phyloP scores from a whole-genome alignment of 192 early-diverging fungal genomes.

The Backusella australiensis region DNA sequence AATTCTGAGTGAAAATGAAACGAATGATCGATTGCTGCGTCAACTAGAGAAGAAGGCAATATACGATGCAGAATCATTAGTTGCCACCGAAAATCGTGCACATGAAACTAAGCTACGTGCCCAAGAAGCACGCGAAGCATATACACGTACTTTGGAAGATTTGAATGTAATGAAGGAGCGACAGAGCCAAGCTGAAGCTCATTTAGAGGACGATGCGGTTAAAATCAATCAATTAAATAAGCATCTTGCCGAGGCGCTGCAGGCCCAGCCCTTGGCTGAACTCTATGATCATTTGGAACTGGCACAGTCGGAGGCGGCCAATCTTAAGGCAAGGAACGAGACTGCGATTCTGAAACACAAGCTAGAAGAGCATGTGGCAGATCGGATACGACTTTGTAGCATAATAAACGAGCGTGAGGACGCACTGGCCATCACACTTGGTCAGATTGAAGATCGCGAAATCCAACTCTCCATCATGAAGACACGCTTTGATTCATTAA shows the following conservation, averaged over 20 bases:
- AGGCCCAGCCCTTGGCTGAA: constrained; percentile 35
- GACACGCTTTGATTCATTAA: neutral
- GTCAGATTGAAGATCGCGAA: constrained; percentile 45
- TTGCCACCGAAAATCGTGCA: constrained; percentile 41
- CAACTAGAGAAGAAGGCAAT: constrained; percentile 46
- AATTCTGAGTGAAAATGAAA: constrained; percentile 43
- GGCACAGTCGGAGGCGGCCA: constrained; percentile 48
- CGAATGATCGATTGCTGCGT: constrained; percentile 30
- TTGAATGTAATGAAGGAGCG: constrained; percentile 42
- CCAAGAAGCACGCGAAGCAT: constrained; percentile 49
- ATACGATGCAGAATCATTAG: constrained; percentile 37
- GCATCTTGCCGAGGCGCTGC: constrained; percentile 19
- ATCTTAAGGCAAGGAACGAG: constrained; percentile 46
- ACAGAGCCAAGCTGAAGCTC: constrained; percentile 38
- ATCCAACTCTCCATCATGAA: constrained; percentile 45
- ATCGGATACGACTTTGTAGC: constrained; percentile 34
- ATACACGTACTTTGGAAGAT: constrained; percentile 44
- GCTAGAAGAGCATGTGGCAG: constrained; percentile 40
- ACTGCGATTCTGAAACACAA: constrained; percentile 39
- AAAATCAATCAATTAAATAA: constrained; percentile 16
- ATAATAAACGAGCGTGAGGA: constrained; percentile 43
- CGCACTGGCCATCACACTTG: constrained; percentile 29
- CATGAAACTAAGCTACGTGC: constrained; percentile 42
- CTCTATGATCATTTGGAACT: constrained; percentile 36
- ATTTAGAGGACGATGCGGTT: constrained; percentile 34